phyloP scores from a whole-genome alignment of 2,329 filamentous ascomycete species.

The Aspergillus sp. region DNA sequence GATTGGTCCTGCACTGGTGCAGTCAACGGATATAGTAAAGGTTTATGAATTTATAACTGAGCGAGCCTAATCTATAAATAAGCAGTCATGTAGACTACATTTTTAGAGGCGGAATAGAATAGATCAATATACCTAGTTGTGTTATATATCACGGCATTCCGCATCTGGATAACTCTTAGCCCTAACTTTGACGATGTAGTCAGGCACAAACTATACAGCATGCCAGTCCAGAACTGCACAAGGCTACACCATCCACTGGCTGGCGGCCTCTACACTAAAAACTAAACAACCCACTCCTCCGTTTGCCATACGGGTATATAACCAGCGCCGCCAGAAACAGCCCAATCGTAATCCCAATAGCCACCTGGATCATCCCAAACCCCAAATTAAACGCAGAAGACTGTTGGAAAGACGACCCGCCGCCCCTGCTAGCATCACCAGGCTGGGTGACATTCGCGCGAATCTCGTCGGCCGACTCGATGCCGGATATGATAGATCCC shows the following conservation, averaged over 20 bases:
- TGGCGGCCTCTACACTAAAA: constrained; percentile 23
- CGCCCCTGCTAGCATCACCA: constrained; percentile 15
- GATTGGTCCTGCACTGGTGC: too few species aligned
- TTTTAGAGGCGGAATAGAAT: too few species aligned
- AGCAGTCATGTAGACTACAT: too few species aligned
- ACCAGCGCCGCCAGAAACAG: constrained; percentile 39
- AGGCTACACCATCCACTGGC: neutral
- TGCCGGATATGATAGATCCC: constrained; percentile 47
- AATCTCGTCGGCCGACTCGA: constrained; percentile 49
- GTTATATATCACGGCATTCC: too few species aligned
- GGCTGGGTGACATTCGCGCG: constrained; percentile 19
- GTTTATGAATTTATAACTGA: too few species aligned
- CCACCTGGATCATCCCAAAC: constrained; percentile 40
- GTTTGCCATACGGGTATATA: constrained; percentile 39
- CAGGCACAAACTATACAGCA: too few species aligned
- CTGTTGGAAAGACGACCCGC: constrained; percentile 12
- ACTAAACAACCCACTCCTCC: constrained; percentile 38
- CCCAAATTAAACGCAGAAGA: constrained; percentile 36
- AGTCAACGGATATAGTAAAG: too few species aligned
- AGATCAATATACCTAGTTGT: too few species aligned
- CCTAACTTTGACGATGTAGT: too few species aligned
- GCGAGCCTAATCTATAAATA: too few species aligned
- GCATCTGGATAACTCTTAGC: too few species aligned
- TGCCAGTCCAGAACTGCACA: neutral
- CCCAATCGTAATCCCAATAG: constrained; percentile 40